phyloP scores from a whole-genome alignment of 176 grass and related monocot genomes.

The Metroxylon sagu region DNA sequence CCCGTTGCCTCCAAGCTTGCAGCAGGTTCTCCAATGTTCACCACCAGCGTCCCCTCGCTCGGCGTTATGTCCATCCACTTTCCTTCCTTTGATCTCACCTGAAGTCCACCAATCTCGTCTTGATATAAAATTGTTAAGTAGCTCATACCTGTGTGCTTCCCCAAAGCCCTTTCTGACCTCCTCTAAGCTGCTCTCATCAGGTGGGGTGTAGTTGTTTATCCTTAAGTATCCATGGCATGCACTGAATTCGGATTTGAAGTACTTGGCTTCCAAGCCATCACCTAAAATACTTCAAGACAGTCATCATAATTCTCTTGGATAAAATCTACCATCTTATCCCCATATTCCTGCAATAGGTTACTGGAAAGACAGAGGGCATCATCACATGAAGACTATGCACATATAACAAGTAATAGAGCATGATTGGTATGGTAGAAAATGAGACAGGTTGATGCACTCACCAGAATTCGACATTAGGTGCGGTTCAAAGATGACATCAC shows the following conservation, averaged over 20 bases:
- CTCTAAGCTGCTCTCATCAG: neutral
- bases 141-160: slow-evolving; percentile 9
- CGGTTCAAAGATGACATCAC: too few species aligned
- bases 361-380: neutral
- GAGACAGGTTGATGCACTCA: too few species aligned
- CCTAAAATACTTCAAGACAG: slow-evolving; percentile 3
- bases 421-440: too few species aligned
- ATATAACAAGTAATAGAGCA: too few species aligned
- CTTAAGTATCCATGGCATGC: slow-evolving; percentile 3
- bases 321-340: neutral
- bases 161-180: slow-evolving; percentile 6
- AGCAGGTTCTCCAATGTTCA: slow-evolving; percentile 5
- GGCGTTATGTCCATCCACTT: neutral
- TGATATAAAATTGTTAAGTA: slow-evolving; percentile 7
- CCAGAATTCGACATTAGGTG: too few species aligned
- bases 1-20: slow-evolving; percentile 10
- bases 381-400: too few species aligned
- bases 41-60: neutral
- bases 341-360: neutral
- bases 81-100: slow-evolving; percentile 3
- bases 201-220: slow-evolving; percentile 7
- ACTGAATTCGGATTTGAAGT: slow-evolving; percentile 4
- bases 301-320: neutral
- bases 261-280: slow-evolving; percentile 1
- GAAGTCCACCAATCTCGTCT: slow-evolving; percentile 4